These are phyloP conservation scores for Hanseniaspora gamundiae DNA, from an alignment of 1,139 yeast species.

Conservation along the genomic window DNA sequence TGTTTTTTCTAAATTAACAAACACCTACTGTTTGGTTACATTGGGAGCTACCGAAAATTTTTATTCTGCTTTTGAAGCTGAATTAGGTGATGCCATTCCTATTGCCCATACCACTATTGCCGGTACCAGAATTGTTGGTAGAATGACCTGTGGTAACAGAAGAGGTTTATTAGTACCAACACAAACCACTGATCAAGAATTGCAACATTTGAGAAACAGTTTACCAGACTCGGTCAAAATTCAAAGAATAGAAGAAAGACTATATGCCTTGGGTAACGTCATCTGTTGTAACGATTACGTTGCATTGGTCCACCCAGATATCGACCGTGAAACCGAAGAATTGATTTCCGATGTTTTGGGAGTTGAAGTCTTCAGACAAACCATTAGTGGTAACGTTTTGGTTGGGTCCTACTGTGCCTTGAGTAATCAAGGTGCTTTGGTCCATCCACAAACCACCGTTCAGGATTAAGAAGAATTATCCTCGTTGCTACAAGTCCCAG, in stretches of 20 bases:
- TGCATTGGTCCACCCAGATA: conserved; percentile 97
- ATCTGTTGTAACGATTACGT: conserved; percentile 98
- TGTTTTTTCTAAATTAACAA: conserved; percentile 91
- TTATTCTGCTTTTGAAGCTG: conserved; percentile 94
- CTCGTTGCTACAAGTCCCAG: conserved; percentile 88
- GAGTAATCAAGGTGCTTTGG: conserved; percentile 96
- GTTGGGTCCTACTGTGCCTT: conserved; percentile 94
- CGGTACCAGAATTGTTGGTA: conserved; percentile 94
- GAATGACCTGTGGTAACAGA: conserved; percentile 98
- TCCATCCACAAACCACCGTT: conserved; percentile 93
- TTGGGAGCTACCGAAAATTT: conserved; percentile 98
- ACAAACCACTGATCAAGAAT: conserved; percentile 98
- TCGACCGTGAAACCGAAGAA: conserved; percentile 98
- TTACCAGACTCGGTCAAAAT: conserved; percentile 94
- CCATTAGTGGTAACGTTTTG: conserved; percentile 94
- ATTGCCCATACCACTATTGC: conserved; percentile 96
- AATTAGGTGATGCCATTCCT: conserved; percentile 91
- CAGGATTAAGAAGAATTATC: conserved; percentile 98
- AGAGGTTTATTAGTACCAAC: conserved; percentile 95
- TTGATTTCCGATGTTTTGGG: conserved; percentile 97
- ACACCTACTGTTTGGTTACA: conserved; percentile 91
- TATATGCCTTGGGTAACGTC: conserved; percentile 94
- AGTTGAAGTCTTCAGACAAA: conserved; percentile 97
- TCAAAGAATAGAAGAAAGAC: conserved; percentile 95
- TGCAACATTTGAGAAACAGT: conserved; percentile 93